These are phyloP conservation scores for apple (Malus domestica) DNA, from an alignment of 306 rosid species.

Conservation along the genomic window ASM211411v1 NC_041795.1:36507001-36507500, in stretches of 20 bases:
- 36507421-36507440: neutral
- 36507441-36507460: neutral
- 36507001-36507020: neutral
- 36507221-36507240: neutral
- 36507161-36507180: neutral
- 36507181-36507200: neutral
- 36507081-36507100: no score
- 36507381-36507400: no score
- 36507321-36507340: conserved; percentile 2
- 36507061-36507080: neutral
- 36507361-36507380: no score
- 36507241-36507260: neutral
- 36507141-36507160: neutral
- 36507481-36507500: no score
- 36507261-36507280: neutral
- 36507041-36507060: neutral
- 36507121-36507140: no score
- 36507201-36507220: neutral
- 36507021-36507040: neutral
- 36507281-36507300: neutral
- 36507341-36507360: neutral
- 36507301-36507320: neutral
- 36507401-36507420: neutral
- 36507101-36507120: no score
- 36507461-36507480: no score